phyloP scores from a whole-genome alignment of 352 stramenopile genomes.

The Phytophthora pistaciae region DNA sequence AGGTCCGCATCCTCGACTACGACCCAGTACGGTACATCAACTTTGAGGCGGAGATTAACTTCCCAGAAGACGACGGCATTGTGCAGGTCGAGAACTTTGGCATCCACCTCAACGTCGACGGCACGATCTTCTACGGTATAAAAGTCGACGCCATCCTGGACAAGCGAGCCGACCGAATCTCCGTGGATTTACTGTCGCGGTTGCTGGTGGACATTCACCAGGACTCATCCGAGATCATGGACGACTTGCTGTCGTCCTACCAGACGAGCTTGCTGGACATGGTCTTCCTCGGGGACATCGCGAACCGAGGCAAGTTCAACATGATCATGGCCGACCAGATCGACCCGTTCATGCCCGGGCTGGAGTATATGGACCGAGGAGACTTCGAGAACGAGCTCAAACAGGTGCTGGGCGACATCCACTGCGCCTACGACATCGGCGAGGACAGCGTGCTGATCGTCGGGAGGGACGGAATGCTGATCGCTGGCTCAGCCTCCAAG shows the following conservation, averaged over 20 bases:
- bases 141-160: constrained; percentile 95
- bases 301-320: constrained; percentile 96
- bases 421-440: constrained; percentile 95
- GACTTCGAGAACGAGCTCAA: constrained; percentile 98
- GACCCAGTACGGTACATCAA: constrained; percentile 97
- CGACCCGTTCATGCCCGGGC: constrained; percentile 94
- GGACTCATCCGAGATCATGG: constrained; percentile 94
- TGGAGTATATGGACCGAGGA: constrained; percentile 98
- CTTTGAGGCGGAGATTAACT: constrained; percentile 97
- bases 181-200: constrained; percentile 94
- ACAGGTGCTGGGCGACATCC: constrained; percentile 93
- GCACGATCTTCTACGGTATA: constrained; percentile 81
- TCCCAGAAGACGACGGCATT: constrained; percentile 93
- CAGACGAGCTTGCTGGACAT: constrained; percentile 94
- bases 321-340: constrained; percentile 98
- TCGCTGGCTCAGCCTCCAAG: constrained; percentile 92
- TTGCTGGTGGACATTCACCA: constrained; percentile 96
- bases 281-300: constrained; percentile 94
- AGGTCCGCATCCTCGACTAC: constrained; percentile 96
- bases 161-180: constrained; percentile 95
- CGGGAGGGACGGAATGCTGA: constrained; percentile 92
- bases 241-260: constrained; percentile 94
- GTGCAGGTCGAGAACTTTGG: constrained; percentile 97
- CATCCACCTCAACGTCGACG: constrained; percentile 75
- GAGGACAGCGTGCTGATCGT: constrained; percentile 97